Conservation (phyloP, 1,284 basidiomycete genomes). For the Rhodotorula mucilaginosa region DNA sequence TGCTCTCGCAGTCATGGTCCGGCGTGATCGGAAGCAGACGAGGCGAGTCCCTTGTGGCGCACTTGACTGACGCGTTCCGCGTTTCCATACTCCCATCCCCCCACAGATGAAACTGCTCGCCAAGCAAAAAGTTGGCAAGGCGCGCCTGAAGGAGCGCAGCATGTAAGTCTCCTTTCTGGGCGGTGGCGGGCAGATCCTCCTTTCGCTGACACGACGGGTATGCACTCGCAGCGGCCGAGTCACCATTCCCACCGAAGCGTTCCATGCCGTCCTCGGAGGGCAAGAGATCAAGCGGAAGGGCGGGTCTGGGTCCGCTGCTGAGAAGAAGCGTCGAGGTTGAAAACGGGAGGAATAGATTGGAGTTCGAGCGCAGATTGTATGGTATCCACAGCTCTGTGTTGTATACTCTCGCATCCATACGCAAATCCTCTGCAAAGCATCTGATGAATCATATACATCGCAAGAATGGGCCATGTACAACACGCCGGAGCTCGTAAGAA, state of each 20-base stretch:
- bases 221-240: conserved; percentile 18
- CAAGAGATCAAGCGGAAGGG: conserved; percentile 34
- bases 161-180: conserved; percentile 15
- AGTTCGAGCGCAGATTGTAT: no score
- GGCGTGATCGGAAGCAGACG: not conserved
- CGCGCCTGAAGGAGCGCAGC: conserved; percentile 63
- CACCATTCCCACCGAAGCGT: conserved; percentile 35
- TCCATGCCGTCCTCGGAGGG: conserved; percentile 36
- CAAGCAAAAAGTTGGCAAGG: conserved; percentile 89
- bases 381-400: no score
- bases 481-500: not conserved
- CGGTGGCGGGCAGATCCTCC: no score
- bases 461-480: not conserved
- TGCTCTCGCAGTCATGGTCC: no score
- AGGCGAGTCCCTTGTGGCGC: no score
- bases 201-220: not conserved
- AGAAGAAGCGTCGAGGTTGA: conserved; percentile 18
- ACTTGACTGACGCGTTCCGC: no score
- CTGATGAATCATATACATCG: not conserved
- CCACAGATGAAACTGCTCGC: conserved; percentile 73
- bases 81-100: not conserved
- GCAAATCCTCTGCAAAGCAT: no score
- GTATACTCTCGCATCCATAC: not conserved
- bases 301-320: not conserved
- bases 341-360: not conserved